Base-by-base conservation (phyloP, 345 rosid species). In the Linum lewisii region DNA sequence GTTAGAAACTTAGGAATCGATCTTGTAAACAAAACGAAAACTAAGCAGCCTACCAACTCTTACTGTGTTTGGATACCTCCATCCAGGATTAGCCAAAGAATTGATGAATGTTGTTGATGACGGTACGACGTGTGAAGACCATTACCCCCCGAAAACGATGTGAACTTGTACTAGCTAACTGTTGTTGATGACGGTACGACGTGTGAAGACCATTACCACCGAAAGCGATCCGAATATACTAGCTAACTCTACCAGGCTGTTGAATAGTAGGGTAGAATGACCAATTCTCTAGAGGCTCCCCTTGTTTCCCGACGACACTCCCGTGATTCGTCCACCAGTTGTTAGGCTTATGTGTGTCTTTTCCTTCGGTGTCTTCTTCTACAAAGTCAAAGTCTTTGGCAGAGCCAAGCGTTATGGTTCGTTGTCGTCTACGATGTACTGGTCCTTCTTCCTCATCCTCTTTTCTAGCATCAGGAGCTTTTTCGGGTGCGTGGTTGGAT, bases 201-300 rank as follows among this genome's bases (percentile, higher is more conserved):
- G n/a, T n/a, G n/a, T n/a, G n/a, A n/a, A n/a, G n/a, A n/a, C n/a
- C n/a, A n/a, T n/a, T n/a, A n/a, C n/a, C n/a, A n/a, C n/a, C n/a
- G n/a, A n/a, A n/a, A n/a, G n/a, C n/a, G n/a, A n/a, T n/a, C n/a
- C n/a, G n/a, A n/a, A n/a, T n/a, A n/a, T n/a, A n/a, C n/a, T n/a
- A n/a, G n/a, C n/a, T n/a, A 29, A 83, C 76, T 29, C 34, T 29
- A 68, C 84, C 74, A 59, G 93, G 71, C 62, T n/a, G n/a, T 49
- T 82, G 95, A 65, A 83, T 69, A 75, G 83, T 68, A 21, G 91
- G 97, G 78, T 84, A 88, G 79, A 85, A 86, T 8, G 96, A 82
- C 98, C 97, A 88, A 59, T 79, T 84, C 53, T 70, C 73, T 32
- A 72, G 56, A 29, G 71, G 51, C 16, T 61, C 76, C 23, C 57